Evolutionary conservation across 768 basidiomycete genomes (phyloP), one percentile per base, ranked within the genome.

Genomic region (Mycena polygramma): DNA sequence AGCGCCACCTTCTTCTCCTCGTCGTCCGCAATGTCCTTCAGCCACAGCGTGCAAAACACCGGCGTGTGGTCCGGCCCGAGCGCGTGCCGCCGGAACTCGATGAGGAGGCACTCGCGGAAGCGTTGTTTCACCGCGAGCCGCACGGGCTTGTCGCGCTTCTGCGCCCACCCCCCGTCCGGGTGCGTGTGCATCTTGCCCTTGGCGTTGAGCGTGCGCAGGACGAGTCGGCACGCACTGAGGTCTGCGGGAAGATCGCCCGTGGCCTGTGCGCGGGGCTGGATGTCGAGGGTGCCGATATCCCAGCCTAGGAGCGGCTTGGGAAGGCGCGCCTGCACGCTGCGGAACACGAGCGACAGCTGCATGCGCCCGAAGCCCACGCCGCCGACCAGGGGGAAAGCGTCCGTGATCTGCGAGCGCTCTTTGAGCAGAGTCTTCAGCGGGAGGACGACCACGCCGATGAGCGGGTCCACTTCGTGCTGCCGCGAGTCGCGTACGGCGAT

Each of bases 371-470:
- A 86, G 30, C 92, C 93, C 41, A 92, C 84, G 10, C 93, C 93
- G 36, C 92, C 90, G 36, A 89, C 86, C 17, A 95, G 81, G 13
- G 92, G 88, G 76, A 89, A 90, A 1, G 87, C 82, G 53, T 88
- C 85, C 1, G 88, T 87, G 46, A 91, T 84, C 63, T 89, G 83
- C 0, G 89, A 91, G 7, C 82, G 79, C 52, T 86, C 77, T 10
- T 79, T 77, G 75, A 92, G 84, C 15, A 91, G 74, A 5, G 87
- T 81, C 35, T 69, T 70, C 15, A 86, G 77, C 0, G 84, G 83
- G 7, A 94, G 83, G 62, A 88, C 85, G 73, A 93, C 87, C 43
- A 94, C 87, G 36, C 94, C 93, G 36, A 94, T 84, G 59, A 94
- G 85, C 1, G 91, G 90, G 75, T 94, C 88, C 53, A 81, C 78